Evolutionary conservation across 352 stramenopile species (phyloP), one percentile per base, ranked within the genome.

Genomic region (Globisporangium orthogonon): DNA sequence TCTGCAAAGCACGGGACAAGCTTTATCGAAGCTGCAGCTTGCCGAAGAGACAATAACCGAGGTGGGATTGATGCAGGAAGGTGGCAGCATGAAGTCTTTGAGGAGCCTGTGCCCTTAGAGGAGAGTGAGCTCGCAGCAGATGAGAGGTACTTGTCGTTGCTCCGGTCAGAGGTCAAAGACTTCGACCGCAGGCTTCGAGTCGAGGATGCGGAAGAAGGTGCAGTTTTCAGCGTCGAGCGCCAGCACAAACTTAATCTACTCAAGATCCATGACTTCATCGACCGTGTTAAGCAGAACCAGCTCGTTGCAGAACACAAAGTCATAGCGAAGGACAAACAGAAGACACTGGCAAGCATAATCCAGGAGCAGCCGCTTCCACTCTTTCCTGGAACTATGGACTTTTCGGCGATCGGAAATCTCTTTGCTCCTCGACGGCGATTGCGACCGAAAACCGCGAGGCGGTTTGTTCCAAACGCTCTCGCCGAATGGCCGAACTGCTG

Each of bases 341-440:
- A 67, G 43, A 71, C 74, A 3, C 60, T 92, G 14, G 65, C 74
- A 13, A 82, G 64, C 1, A 92, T 96, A 52, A 81, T 97, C 17
- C 88, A 93, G 45, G 89, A 97, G 50, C 78, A 89, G 49, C 69
- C 79, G 23, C 58, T 96, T 37, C 87, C 89, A n/a, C 54, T 90
- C 41, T 82, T 97, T 39, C 78, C 79, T 30, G 69, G 80, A 0
- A 69, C 70, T 4, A 54, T 96, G 2, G 81, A 93, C 28, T 52
- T 93, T 7, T 83, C 76, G 2, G 70, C 63, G 4, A 54, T 96
- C n/a, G 57, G 52, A 13, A 49, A 29, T 0, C 63, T 95, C 18
- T 87, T 94, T 57, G 75, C 72, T 15, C 71, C 67, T 23, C 73
- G 71, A 33, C 73, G 69, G 18, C 68, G 73, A 1, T 69, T 92